Percentiles rank a stretch among this genome's conserved stretches.
phyloP scores from a whole-genome alignment of 1,284 basidiomycete genomes.

The Ganoderma sinense region DNA sequence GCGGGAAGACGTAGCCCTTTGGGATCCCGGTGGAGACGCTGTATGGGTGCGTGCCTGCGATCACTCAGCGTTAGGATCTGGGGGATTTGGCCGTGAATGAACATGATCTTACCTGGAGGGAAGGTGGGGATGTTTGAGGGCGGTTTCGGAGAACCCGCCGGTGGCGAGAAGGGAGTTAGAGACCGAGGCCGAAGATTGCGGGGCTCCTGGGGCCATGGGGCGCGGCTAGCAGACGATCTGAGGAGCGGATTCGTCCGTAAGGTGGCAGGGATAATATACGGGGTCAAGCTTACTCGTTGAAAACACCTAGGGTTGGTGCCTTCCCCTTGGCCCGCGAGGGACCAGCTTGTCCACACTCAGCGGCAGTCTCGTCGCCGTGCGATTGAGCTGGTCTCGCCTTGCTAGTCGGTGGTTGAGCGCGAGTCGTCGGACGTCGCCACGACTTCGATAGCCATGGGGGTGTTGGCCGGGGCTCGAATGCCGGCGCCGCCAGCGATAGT shows the following conservation, averaged over 20 bases:
- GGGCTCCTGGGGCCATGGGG: background rate
- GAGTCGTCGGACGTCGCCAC: too few species aligned
- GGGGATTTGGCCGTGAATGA: background rate
- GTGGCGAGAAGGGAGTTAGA: background rate
- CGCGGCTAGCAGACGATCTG: conserved; percentile 1
- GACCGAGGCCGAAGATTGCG: background rate
- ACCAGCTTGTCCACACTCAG: background rate
- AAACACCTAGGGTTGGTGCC: background rate
- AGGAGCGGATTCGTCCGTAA: background rate
- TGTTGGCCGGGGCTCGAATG: too few species aligned
- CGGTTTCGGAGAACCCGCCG: background rate
- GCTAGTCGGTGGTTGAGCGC: too few species aligned
- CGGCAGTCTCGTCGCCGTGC: background rate
- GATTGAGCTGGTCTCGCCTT: too few species aligned
- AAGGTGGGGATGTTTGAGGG: background rate
- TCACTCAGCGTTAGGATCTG: background rate
- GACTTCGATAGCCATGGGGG: too few species aligned
- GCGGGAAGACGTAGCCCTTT: background rate
- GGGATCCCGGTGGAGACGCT: background rate
- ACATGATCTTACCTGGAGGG: background rate
- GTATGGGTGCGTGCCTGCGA: background rate
- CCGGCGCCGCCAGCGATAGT: too few species aligned
- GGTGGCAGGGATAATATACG: background rate
- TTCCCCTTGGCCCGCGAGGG: background rate
- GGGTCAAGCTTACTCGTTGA: background rate